These are phyloP conservation scores for Elaeis guineensis DNA, from an alignment of 176 grass and related monocot species.

Conservation along the genomic window DNA sequence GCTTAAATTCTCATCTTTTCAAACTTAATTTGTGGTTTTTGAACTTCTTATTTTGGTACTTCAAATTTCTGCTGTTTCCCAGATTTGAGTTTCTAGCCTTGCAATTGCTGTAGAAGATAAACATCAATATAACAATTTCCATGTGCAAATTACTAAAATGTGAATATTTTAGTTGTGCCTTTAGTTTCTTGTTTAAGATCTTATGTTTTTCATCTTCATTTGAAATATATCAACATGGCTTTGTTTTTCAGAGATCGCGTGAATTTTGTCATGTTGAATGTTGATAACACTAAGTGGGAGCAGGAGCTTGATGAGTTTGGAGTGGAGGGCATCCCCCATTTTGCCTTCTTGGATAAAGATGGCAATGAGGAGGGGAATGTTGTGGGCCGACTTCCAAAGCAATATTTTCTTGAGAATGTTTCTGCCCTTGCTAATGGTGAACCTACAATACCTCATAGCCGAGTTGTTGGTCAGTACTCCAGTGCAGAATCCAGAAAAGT, in stretches of 20 bases:
- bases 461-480: conserved; percentile 61
- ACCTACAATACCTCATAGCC: conserved; percentile 58
- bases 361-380: conserved; percentile 95
- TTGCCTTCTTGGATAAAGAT: conserved; percentile 85
- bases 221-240: not conserved
- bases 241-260: conserved; percentile 46
- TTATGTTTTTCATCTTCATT: no score
- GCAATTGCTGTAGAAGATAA: no score
- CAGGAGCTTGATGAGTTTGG: conserved; percentile 97
- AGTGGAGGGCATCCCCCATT: conserved; percentile 92
- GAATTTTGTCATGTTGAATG: conserved; percentile 98
- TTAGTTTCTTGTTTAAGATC: no score
- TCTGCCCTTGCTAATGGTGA: conserved; percentile 74
- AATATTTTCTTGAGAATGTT: conserved; percentile 91
- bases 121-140: no score
- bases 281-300: conserved; percentile 98
- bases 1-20: no score
- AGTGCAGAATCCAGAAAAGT: conserved; percentile 70
- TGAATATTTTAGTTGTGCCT: no score
- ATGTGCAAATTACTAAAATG: no score
- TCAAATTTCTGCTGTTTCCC: no score
- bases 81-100: no score
- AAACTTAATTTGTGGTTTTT: no score
- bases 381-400: conserved; percentile 67
- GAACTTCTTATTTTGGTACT: no score